Base-by-base conservation (phyloP, 2,329 filamentous ascomycete species). In the Rugonectria rugulosa region DNA sequence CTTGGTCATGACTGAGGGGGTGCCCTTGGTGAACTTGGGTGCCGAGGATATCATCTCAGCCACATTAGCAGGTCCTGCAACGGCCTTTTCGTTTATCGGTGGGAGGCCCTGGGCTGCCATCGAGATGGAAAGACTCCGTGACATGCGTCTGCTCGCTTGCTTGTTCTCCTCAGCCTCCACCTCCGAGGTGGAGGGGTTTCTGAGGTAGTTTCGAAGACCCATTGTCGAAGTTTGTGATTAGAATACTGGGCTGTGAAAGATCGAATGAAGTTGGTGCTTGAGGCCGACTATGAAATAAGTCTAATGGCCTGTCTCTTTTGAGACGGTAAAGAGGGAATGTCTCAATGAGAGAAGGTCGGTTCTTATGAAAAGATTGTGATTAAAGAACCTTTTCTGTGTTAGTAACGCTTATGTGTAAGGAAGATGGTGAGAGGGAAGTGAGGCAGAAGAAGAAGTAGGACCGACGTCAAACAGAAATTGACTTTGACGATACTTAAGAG, bases 121-220 rank as follows among this genome's bases (percentile, higher is more conserved):
- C 53, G 64, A 31, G 57, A 62, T 44, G n/a, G 47, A 50, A 37
- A 50, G 6, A 27, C 11, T 42, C 60, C 56, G 38, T 47, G 42
- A 34, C 54, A 57, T 36, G 12, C 64, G 60, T 34, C 61, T 49
- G 47, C 62, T 56, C 21, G 45, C 50, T 31, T 59, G 59, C 42
- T 53, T 63, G 24, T 59, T 48, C 50, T 46, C 44, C 48, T 58
- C 59, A 17, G 51, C 54, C 2, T 61, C 57, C 26, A 44, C 31
- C 54, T 64, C 57, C 24, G 53, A 58, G 11, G 53, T 49, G 14
- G 58, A 58, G 19, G 60, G 77, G 38, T 81, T 75, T 75, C 84
- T 87, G 78, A 89, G 88, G 66, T 88, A 89, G 68, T 73, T 82
- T 44, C 77, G 79, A 57, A 89, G 67, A 56, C 85, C 86, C 87